Evolutionary conservation across 2,329 filamentous ascomycete genomes (phyloP).

Genomic region (Neurospora sp.): DNA sequence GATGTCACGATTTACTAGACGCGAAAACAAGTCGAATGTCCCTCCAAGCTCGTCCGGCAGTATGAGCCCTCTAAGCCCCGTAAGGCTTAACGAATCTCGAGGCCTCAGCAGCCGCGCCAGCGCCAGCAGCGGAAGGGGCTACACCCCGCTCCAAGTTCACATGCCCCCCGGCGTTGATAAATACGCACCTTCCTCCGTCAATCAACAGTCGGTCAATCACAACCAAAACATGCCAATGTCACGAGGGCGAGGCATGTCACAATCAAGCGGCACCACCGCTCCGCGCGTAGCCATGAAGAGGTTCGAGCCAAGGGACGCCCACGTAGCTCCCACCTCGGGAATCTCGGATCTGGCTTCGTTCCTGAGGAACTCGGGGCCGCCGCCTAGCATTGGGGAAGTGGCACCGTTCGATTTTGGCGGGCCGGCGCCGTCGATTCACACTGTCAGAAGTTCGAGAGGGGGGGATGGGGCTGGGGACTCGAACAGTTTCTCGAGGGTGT

Average conservation of each 20-base stretch:
- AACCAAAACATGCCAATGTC: background rate
- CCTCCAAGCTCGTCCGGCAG: constrained; percentile 23
- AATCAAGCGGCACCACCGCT: constrained; percentile 4
- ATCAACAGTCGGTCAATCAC: background rate
- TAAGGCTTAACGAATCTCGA: constrained; percentile 22
- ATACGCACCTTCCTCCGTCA: constrained; percentile 20
- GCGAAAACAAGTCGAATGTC: constrained; percentile 23
- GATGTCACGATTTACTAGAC: constrained; percentile 46
- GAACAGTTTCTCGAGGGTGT: constrained; percentile 37
- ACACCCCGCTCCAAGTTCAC: constrained; percentile 45
- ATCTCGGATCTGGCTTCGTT: constrained; percentile 67
- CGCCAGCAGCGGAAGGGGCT: constrained; percentile 24
- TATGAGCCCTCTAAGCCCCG: constrained; percentile 17
- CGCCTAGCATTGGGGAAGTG: constrained; percentile 27
- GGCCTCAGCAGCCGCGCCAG: constrained; percentile 32
- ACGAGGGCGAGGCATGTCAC: background rate
- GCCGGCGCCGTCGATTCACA: constrained; percentile 3
- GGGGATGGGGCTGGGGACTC: constrained; percentile 5
- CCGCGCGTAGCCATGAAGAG: constrained; percentile 44
- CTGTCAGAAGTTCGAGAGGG: constrained; percentile 27
- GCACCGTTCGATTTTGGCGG: constrained; percentile 4
- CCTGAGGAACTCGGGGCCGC: constrained; percentile 58
- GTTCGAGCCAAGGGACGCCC: constrained; percentile 47
- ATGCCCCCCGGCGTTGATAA: constrained; percentile 36
- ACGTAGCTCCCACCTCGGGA: constrained; percentile 27